A percentile compares a stretch with the other conserved stretches of the same genome.
Conservation (phyloP, 2,329 filamentous ascomycete genomes). For the Metarhizium robertsii region DNA sequence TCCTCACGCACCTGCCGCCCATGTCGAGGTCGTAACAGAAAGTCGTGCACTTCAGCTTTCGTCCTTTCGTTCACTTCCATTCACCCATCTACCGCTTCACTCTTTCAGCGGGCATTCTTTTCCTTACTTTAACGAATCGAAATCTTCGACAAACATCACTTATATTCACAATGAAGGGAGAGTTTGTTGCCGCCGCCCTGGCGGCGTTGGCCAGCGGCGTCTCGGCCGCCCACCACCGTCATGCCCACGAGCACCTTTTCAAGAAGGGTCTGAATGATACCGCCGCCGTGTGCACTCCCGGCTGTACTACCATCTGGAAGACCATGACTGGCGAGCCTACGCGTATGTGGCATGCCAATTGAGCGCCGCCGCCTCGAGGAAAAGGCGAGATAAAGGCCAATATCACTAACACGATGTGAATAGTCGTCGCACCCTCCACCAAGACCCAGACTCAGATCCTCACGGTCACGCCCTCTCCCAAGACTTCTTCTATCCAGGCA, state of each 20-base stretch:
- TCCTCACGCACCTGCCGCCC: constrained; percentile 30
- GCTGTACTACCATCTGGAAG: constrained; percentile 66
- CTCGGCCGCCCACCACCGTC: constrained; percentile 51
- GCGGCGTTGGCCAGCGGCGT: constrained; percentile 49
- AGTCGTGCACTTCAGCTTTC: constrained; percentile 37
- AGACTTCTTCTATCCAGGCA: constrained; percentile 3
- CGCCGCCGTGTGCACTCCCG: constrained; percentile 42
- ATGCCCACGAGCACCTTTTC: constrained; percentile 54
- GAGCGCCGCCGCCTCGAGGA: too few species aligned
- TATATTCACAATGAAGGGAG: constrained; percentile 61
- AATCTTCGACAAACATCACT: constrained; percentile 9
- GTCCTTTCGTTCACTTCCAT: constrained; percentile 36
- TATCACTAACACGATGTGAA: constrained; percentile 11
- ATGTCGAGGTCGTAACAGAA: constrained; percentile 42
- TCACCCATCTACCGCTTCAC: constrained; percentile 61
- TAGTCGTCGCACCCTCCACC: constrained; percentile 28
- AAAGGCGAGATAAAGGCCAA: not conserved
- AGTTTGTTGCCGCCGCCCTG: constrained; percentile 55
- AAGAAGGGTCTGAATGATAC: constrained; percentile 34
- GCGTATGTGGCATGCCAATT: constrained; percentile 35
- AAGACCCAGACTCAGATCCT: constrained; percentile 15
- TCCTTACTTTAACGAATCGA: constrained; percentile 7
- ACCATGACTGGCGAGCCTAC: constrained; percentile 60
- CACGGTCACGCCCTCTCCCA: constrained; percentile 11
- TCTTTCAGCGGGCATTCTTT: constrained; percentile 82